A percentile compares a stretch with the other conserved stretches of the same genome.
Evolutionary conservation across 2,329 filamentous ascomycete genomes (phyloP).

Genomic region (Penicillium olsonii): DNA sequence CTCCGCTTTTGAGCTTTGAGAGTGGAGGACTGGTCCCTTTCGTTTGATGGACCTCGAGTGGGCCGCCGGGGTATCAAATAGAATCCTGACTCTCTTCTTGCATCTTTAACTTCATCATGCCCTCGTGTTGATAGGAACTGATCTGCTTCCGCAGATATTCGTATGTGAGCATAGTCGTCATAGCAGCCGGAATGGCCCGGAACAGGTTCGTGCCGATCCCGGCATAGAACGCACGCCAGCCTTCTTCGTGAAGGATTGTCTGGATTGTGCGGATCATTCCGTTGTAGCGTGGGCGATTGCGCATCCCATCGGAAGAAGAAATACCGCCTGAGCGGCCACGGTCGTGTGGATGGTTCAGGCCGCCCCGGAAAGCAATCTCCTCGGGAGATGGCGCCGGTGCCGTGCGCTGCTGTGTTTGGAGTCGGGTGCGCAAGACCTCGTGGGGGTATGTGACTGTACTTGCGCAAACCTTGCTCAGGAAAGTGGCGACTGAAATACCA

Average conservation of each 20-base stretch:
- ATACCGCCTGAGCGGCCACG: conserved; percentile 44
- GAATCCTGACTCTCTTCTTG: conserved; percentile 18
- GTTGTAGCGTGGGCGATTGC: conserved; percentile 62
- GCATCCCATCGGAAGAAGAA: conserved; percentile 60
- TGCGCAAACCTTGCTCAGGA: conserved; percentile 90
- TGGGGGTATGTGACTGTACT: conserved; percentile 96
- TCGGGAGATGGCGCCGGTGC: conserved; percentile 49
- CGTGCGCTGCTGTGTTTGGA: conserved; percentile 88
- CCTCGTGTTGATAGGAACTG: conserved; percentile 57
- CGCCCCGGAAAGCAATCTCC: conserved; percentile 52
- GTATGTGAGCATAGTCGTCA: conserved; percentile 97
- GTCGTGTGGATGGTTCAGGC: conserved; percentile 44
- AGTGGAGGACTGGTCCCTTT: neutral
- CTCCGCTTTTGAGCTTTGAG: neutral
- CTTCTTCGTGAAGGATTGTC: conserved; percentile 85
- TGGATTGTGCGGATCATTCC: conserved; percentile 80
- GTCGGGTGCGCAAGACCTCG: conserved; percentile 87
- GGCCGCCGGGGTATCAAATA: conserved; percentile 22
- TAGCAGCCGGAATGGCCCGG: conserved; percentile 88
- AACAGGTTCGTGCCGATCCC: conserved; percentile 98
- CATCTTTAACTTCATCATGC: conserved; percentile 33
- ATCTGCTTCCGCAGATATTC: conserved; percentile 69
- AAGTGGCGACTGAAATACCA: conserved; percentile 83
- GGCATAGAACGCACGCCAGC: conserved; percentile 94
- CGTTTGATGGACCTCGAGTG: conserved; percentile 3